These are phyloP conservation scores for Oxalis stricta DNA, from an alignment of 441 rosid species.

Conservation along the genomic window DNA sequence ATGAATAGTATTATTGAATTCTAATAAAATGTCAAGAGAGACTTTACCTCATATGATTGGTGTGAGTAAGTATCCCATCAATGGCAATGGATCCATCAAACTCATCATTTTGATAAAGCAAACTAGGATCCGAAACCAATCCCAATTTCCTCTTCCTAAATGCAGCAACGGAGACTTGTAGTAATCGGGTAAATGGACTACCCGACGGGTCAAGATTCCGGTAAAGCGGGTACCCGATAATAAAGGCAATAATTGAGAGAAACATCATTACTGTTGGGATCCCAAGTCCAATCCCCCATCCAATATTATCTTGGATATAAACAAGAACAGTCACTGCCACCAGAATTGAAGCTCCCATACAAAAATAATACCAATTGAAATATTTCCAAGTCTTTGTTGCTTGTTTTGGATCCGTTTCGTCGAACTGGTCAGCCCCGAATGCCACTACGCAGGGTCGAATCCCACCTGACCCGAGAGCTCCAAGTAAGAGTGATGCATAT, in stretches of 20 bases:
- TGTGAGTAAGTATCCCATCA: constrained; percentile 54
- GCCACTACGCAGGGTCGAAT: constrained; percentile 92
- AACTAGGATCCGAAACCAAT: constrained; percentile 28
- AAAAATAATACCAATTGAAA: constrained; percentile 90
- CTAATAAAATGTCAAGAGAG: background rate
- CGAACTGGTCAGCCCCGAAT: constrained; percentile 97
- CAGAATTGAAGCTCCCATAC: constrained; percentile 67
- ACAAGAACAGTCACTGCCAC: constrained; percentile 72
- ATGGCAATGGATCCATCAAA: constrained; percentile 64
- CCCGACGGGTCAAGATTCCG: constrained; percentile 66
- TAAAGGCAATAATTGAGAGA: constrained; percentile 41
- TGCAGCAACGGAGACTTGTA: constrained; percentile 61
- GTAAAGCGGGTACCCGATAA: constrained; percentile 55
- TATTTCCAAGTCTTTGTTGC: constrained; percentile 63
- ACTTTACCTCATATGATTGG: constrained; percentile 49
- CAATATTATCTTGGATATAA: constrained; percentile 73
- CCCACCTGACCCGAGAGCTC: constrained; percentile 87
- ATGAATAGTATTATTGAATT: background rate
- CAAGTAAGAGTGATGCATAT: constrained; percentile 48
- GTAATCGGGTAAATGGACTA: constrained; percentile 78
- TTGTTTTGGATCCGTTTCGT: constrained; percentile 68
- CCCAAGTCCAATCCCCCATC: constrained; percentile 91
- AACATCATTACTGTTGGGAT: constrained; percentile 75
- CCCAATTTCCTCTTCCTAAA: constrained; percentile 49
- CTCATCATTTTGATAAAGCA: constrained; percentile 53